Evolutionary conservation across 2,329 filamentous ascomycete species (phyloP).

Genomic region (Aspergillus pseudotamarii): DNA sequence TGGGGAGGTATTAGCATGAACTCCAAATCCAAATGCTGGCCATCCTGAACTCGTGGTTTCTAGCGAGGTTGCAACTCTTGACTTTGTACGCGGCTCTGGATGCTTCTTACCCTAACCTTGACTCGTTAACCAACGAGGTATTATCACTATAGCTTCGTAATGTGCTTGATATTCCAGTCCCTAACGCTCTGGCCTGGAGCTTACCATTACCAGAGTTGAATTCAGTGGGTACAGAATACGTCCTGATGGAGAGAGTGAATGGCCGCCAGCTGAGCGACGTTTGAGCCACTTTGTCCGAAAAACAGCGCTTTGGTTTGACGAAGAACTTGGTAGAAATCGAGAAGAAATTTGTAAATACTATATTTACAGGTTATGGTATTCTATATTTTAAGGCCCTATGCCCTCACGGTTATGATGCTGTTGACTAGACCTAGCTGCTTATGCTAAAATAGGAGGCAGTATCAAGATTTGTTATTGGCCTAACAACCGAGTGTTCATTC

Average conservation of each 20-base stretch:
- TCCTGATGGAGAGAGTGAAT: too few relatives aligned
- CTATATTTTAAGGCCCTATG: conserved; percentile 21
- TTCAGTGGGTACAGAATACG: too few relatives aligned
- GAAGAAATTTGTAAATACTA: conserved; percentile 14
- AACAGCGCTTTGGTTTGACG: conserved; percentile 22
- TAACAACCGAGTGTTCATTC: conserved; percentile 18
- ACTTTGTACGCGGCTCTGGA: conserved; percentile 20
- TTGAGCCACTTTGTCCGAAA: conserved; percentile 10
- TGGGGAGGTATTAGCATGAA: conserved; percentile 18
- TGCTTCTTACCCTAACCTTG: background rate
- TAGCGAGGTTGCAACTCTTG: conserved; percentile 27
- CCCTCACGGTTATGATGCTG: background rate
- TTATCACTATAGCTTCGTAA: conserved; percentile 16
- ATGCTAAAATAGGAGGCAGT: too few relatives aligned
- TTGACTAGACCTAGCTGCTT: too few relatives aligned
- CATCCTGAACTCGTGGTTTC: conserved; percentile 17
- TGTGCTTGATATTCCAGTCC: conserved; percentile 23
- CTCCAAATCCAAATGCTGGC: conserved; percentile 23
- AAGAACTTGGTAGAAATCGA: conserved; percentile 23
- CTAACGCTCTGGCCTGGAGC: conserved; percentile 22
- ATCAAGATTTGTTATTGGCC: conserved; percentile 15
- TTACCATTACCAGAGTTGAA: background rate
- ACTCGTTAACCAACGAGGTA: background rate
- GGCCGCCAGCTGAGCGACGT: too few relatives aligned
- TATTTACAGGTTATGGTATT: conserved; percentile 19